These are phyloP conservation scores for Tolypocladium tundrense DNA, from an alignment of 2,329 filamentous ascomycete genomes.

Conservation along the genomic window DNA sequence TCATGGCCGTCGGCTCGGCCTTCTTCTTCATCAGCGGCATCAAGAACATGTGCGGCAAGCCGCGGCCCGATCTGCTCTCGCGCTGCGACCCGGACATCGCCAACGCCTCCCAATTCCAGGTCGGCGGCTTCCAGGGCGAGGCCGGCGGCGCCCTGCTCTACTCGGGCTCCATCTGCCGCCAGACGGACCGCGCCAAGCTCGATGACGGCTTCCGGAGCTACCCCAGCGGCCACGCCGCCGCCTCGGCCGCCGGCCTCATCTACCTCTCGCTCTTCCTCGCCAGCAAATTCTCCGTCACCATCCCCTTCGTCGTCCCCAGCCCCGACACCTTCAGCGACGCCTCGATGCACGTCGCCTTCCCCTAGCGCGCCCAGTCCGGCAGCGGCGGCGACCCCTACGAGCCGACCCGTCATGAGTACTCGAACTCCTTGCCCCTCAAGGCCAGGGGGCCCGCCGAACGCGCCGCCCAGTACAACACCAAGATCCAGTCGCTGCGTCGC, in stretches of 20 bases:
- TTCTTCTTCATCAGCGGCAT: slow-evolving; percentile 79
- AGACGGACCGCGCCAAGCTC: slow-evolving; percentile 48
- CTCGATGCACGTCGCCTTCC: slow-evolving; percentile 54
- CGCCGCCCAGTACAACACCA: slow-evolving; percentile 17
- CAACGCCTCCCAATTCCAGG: slow-evolving; percentile 47
- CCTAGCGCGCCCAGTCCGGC: slow-evolving; percentile 51
- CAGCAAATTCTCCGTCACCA: slow-evolving; percentile 66
- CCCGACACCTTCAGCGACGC: slow-evolving; percentile 30
- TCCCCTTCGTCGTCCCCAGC: slow-evolving; percentile 54
- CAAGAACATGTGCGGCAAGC: slow-evolving; percentile 65
- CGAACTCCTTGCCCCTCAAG: slow-evolving; percentile 11
- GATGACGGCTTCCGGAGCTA: slow-evolving; percentile 81
- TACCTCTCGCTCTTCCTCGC: slow-evolving; percentile 84
- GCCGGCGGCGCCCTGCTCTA: slow-evolving; percentile 57
- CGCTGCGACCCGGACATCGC: slow-evolving; percentile 67
- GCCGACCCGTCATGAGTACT: slow-evolving; percentile 12
- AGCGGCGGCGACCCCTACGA: slow-evolving; percentile 28
- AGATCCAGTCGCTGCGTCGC: slow-evolving; percentile 38
- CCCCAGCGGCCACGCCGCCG: slow-evolving; percentile 44
- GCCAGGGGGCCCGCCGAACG: slow-evolving; percentile 13
- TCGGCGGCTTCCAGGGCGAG: slow-evolving; percentile 49
- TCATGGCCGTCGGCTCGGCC: slow-evolving; percentile 56
- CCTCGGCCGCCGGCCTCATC: slow-evolving; percentile 67
- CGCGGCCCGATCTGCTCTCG: slow-evolving; percentile 71
- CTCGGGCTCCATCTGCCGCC: slow-evolving; percentile 64